Evolutionary conservation across 1,139 yeast species (phyloP).

Genomic region (Pichia inconspicua): DNA sequence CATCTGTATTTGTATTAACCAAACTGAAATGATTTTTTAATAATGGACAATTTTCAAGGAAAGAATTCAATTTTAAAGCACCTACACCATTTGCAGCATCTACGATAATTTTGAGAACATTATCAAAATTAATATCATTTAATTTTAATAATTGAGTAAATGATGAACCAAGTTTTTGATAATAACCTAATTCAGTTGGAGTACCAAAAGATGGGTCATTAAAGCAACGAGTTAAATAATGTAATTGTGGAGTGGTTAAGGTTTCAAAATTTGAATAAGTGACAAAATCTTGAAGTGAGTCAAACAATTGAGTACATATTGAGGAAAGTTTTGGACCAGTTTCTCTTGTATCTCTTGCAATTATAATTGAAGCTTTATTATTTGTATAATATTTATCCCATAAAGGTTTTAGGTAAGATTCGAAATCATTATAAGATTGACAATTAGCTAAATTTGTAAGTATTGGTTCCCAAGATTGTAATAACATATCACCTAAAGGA

Average conservation of each 20-base stretch:
- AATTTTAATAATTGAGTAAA: conserved; percentile 18
- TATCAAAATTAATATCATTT: conserved; percentile 26
- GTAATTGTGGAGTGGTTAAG: conserved; percentile 91
- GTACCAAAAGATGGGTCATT: conserved; percentile 61
- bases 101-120: conserved; percentile 42
- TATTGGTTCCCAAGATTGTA: conserved; percentile 70
- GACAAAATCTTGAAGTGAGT: conserved; percentile 32
- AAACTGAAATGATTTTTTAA: conserved; percentile 30
- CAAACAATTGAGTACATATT: conserved; percentile 64
- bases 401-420: conserved; percentile 24
- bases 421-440: conserved; percentile 30
- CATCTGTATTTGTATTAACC: conserved; percentile 51
- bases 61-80: conserved; percentile 52
- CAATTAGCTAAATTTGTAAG: conserved; percentile 81
- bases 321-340: conserved; percentile 63
- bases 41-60: conserved; percentile 35
- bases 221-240: conserved; percentile 68
- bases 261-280: conserved; percentile 51
- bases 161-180: conserved; percentile 44
- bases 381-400: conserved; percentile 24
- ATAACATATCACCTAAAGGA: conserved; percentile 91
- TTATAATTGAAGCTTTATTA: conserved; percentile 33
- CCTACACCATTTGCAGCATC: conserved; percentile 98
- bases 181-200: conserved; percentile 65
- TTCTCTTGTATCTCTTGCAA: conserved; percentile 70